A percentile compares a stretch with the other conserved stretches of the same genome.
Conservation (phyloP, 2,329 filamentous ascomycete species). For the Huntiella savannae region DNA sequence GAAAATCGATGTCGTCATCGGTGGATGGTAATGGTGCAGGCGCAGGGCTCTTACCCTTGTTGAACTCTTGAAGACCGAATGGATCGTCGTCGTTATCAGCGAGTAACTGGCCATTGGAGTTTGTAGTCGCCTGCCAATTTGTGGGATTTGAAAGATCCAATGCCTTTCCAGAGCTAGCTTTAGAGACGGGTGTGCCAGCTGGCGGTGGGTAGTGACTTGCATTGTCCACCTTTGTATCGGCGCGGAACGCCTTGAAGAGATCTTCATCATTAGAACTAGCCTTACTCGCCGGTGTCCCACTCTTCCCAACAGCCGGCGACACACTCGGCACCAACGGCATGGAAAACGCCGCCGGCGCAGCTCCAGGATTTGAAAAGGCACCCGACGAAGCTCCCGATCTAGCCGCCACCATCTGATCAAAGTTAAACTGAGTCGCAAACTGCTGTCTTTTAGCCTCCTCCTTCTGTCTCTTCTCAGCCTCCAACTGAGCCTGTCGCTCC, state of each 20-base stretch:
- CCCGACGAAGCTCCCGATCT: slow-evolving; percentile 27
- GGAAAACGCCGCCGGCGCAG: slow-evolving; percentile 12
- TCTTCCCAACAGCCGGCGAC: background rate
- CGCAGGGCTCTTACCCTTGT: slow-evolving; percentile 15
- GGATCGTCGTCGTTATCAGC: slow-evolving; percentile 65
- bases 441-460: slow-evolving; percentile 54
- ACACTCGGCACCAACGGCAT: slow-evolving; percentile 9
- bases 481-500: slow-evolving; percentile 53
- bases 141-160: slow-evolving; percentile 34
- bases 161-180: slow-evolving; percentile 16
- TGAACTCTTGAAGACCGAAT: slow-evolving; percentile 57
- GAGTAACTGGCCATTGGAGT: slow-evolving; percentile 20
- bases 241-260: slow-evolving; percentile 47
- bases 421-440: slow-evolving; percentile 60
- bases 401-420: slow-evolving; percentile 54
- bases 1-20: slow-evolving; percentile 43
- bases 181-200: slow-evolving; percentile 18
- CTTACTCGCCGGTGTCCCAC: slow-evolving; percentile 4
- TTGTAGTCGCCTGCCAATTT: slow-evolving; percentile 28
- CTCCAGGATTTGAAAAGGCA: slow-evolving; percentile 12
- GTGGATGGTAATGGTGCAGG: slow-evolving; percentile 12
- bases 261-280: slow-evolving; percentile 27
- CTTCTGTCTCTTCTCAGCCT: slow-evolving; percentile 48
- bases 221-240: slow-evolving; percentile 47
- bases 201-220: slow-evolving; percentile 43